Conservation (phyloP, 2,329 filamentous ascomycete species). For the Xylariaceae sp. region DNA sequence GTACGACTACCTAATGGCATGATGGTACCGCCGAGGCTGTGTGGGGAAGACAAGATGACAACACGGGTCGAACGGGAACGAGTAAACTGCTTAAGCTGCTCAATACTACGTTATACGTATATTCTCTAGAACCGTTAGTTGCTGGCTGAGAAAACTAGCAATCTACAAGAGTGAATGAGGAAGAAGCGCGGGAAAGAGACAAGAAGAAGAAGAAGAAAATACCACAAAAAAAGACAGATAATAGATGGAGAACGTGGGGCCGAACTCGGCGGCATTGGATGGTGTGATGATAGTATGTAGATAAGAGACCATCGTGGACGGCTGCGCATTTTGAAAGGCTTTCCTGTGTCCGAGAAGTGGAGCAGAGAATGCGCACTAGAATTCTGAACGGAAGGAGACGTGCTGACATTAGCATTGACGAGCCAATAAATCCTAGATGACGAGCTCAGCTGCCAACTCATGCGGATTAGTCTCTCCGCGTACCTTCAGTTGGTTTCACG, state of each 20-base stretch:
- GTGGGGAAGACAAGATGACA: slow-evolving; percentile 22
- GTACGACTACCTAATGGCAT: slow-evolving; percentile 18
- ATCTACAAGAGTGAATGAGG: too few relatives aligned
- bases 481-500: neutral
- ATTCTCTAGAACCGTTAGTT: neutral
- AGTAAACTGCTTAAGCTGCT: too few relatives aligned
- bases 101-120: too few relatives aligned
- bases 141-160: too few relatives aligned
- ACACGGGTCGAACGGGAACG: slow-evolving; percentile 15
- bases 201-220: slow-evolving; percentile 17
- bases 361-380: slow-evolving; percentile 30
- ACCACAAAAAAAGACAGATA: slow-evolving; percentile 27
- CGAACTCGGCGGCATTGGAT: slow-evolving; percentile 26
- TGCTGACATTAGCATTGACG: slow-evolving; percentile 15
- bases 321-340: slow-evolving; percentile 18
- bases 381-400: slow-evolving; percentile 27
- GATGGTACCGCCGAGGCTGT: slow-evolving; percentile 27
- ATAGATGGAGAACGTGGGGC: slow-evolving; percentile 34
- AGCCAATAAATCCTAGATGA: neutral
- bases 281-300: slow-evolving; percentile 26
- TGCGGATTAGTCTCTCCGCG: slow-evolving; percentile 4
- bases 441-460: slow-evolving; percentile 5
- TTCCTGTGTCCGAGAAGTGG: slow-evolving; percentile 27
- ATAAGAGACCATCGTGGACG: slow-evolving; percentile 32
- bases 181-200: slow-evolving; percentile 8